Conservation (phyloP, 169 alveolate genomes). For the Prorocentrum cordatum region DNA sequence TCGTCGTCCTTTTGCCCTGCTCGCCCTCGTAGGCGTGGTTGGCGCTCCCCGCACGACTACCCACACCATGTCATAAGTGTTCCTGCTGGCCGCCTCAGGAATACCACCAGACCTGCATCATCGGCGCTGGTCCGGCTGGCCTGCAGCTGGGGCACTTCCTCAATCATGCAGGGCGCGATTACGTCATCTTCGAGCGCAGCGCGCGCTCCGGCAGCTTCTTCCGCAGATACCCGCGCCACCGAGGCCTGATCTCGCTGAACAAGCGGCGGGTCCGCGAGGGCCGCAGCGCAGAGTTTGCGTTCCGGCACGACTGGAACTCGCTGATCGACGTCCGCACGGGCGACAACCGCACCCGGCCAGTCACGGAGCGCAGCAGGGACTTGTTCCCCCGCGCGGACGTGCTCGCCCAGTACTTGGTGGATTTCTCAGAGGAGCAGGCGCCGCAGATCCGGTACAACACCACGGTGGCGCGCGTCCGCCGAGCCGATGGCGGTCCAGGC, state of each 20-base stretch:
- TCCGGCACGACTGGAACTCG: conserved; percentile 55
- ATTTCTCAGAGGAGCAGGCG: conserved; percentile 22
- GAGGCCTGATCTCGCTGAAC: conserved; percentile 36
- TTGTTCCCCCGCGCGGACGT: conserved; percentile 31
- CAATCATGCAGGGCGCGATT: not conserved
- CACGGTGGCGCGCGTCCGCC: not conserved
- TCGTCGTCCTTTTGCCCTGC: too few relatives aligned
- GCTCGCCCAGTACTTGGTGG: conserved; percentile 9
- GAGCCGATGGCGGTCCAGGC: not conserved
- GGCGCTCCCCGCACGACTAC: too few relatives aligned
- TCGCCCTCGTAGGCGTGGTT: too few relatives aligned
- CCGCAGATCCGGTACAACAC: conserved; percentile 14
- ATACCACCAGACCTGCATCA: conserved; percentile 30
- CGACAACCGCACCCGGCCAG: not conserved
- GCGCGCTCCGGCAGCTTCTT: conserved; percentile 34
- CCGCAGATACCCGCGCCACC: conserved; percentile 30
- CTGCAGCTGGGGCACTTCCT: conserved; percentile 34
- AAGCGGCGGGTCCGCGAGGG: conserved; percentile 13
- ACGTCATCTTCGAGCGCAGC: conserved; percentile 14
- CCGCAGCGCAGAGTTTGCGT: conserved; percentile 22
- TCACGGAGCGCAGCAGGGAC: conserved; percentile 8
- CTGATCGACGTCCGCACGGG: conserved; percentile 7
- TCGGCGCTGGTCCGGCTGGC: conserved; percentile 39
- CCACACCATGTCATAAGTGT: too few relatives aligned
- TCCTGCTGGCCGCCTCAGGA: too few relatives aligned